Evolutionary conservation across 495 filamentous ascomycete species (phyloP), one percentile per base, ranked within the genome.

Genomic region (Astrothelium macrocarpum): DNA sequence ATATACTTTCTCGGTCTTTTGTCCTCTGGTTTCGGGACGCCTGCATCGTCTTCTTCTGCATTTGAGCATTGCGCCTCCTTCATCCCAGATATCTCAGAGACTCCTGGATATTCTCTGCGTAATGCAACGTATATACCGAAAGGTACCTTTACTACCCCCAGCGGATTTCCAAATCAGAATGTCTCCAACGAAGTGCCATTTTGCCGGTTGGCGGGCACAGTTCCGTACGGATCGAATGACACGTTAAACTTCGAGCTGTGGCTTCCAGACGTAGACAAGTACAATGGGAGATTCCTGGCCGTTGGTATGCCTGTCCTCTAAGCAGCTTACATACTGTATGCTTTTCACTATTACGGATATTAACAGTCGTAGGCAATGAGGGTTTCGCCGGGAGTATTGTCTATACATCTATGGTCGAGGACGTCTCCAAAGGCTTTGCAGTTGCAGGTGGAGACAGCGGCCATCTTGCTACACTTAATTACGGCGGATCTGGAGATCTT

Each of bases 381-480:
- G 76, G 76, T 0, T 70, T 75, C 64, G 76, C 76, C 12, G 76
- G 76, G 16, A 67, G 62, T 11, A 74, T 78, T 64, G 68, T 69
- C 34, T 66, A 67, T 26, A 43, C 31, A 23, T 66, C 65, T 23
- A 73, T 77, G 72, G 59, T 74, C 28, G 49, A 56, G 10, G 66
- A 73, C 42, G 62, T 77, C 2, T 76, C 77, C 43, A 59, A 62
- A 58, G 76, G 75, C 26, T 76, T 70, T 53, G 74, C 73, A 9
- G 74, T 77, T 2, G 73, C 72, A 18, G 75, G 74, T 14, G 71
- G 74, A 10, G 65, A 77, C 64, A 61, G 63, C 1, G 75, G 76
- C 1, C 75, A 78, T 65, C 59, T 63, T 3, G 65, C 68, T 0
- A 59, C 63, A 1, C 67, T 65, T 25, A 71, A 75, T 39, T 70